Percentiles rank a stretch among this genome's conserved stretches.
phyloP scores from a whole-genome alignment of 169 alveolate species.

The Cryptosporidium felis region DNA sequence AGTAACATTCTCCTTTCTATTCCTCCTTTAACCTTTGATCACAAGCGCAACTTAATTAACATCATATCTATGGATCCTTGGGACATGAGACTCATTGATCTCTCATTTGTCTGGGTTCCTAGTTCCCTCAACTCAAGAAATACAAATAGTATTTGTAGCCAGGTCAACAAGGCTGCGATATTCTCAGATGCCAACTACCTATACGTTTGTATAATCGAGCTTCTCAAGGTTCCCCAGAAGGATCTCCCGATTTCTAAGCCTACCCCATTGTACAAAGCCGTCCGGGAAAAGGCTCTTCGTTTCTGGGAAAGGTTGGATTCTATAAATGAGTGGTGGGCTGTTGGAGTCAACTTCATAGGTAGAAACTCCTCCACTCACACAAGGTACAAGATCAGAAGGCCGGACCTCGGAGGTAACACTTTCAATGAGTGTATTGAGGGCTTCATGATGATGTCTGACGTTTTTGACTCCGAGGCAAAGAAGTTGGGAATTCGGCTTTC shows the following conservation, averaged over 20 bases:
- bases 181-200: conserved; percentile 52
- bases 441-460: conserved; percentile 38
- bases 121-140: conserved; percentile 42
- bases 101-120: conserved; percentile 69
- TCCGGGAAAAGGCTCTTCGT: conserved; percentile 9
- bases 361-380: conserved; percentile 11
- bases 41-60: conserved; percentile 8
- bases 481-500: conserved; percentile 21
- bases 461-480: conserved; percentile 27
- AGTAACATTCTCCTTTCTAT: conserved; percentile 46
- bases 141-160: conserved; percentile 39
- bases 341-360: conserved; percentile 30
- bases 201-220: conserved; percentile 20
- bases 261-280: conserved; percentile 23
- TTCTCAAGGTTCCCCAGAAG: conserved; percentile 25
- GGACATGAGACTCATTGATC: conserved; percentile 53
- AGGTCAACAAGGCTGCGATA: conserved; percentile 39
- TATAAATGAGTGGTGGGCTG: conserved; percentile 60
- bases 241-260: conserved; percentile 46
- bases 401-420: conserved; percentile 34
- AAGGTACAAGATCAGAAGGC: conserved; percentile 39
- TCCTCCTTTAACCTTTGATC: conserved; percentile 54
- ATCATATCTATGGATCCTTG: conserved; percentile 34
- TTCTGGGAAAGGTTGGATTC: conserved; percentile 34
- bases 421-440: conserved; percentile 66